Evolutionary conservation across 495 filamentous ascomycete genomes (phyloP).

Genomic region (Daldinia bambusicola): DNA sequence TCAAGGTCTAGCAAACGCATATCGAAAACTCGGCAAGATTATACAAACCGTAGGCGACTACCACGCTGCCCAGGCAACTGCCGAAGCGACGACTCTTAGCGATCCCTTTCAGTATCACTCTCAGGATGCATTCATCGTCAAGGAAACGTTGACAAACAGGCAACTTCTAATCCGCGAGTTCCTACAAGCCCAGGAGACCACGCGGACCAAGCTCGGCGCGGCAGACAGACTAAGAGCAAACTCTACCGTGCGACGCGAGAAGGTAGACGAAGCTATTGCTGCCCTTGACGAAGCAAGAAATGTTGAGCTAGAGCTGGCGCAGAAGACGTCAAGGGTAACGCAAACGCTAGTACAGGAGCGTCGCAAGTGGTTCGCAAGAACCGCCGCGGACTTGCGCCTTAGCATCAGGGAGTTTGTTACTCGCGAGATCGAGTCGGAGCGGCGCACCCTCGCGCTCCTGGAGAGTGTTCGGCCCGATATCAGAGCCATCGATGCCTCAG

Average conservation of each 20-base stretch:
- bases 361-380: slow-evolving; percentile 89
- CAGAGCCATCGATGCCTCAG: slow-evolving; percentile 87
- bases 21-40: slow-evolving; percentile 92
- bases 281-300: slow-evolving; percentile 85
- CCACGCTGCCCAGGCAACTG: slow-evolving; percentile 96
- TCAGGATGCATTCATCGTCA: slow-evolving; percentile 95
- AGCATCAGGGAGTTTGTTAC: slow-evolving; percentile 91
- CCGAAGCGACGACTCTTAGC: slow-evolving; percentile 92
- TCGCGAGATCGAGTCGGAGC: slow-evolving; percentile 94
- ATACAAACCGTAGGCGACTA: slow-evolving; percentile 93
- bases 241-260: slow-evolving; percentile 85
- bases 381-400: slow-evolving; percentile 78
- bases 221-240: slow-evolving; percentile 88
- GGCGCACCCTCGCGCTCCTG: slow-evolving; percentile 88
- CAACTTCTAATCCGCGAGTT: slow-evolving; percentile 98
- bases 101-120: slow-evolving; percentile 97
- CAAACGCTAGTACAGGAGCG: slow-evolving; percentile 88
- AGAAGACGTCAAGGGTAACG: slow-evolving; percentile 88
- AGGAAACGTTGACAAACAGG: slow-evolving; percentile 97
- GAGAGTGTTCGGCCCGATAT: slow-evolving; percentile 94
- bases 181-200: slow-evolving; percentile 82
- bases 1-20: slow-evolving; percentile 84
- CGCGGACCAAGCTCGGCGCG: slow-evolving; percentile 80
- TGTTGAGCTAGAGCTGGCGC: slow-evolving; percentile 78
- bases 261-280: slow-evolving; percentile 94